Base-by-base conservation (phyloP, 2,329 filamentous ascomycete genomes). In the Diaporthe vexans region DNA sequence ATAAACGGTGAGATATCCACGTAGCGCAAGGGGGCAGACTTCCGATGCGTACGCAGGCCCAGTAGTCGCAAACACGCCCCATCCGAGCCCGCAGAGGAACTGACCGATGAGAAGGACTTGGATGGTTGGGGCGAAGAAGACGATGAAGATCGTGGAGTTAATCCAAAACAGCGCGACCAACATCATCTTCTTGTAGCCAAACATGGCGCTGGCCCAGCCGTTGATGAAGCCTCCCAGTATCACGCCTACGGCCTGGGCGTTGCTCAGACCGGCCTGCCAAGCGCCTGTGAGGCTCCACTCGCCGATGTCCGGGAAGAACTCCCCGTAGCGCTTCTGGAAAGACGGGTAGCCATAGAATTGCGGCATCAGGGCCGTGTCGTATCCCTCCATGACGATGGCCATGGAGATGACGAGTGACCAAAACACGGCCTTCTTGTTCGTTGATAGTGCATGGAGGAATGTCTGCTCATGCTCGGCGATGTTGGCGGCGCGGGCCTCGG, bases 141-240 rank as follows among this genome's bases (percentile, higher is more conserved):
- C 76, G 7, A 84, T 73, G 59, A 82, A 84, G 51, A 87, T 84
- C 67, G 83, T 83, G 1, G 77, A 75, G 10, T 79, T 74, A 83
- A 81, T 48, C 54, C 46, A 54, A 35, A 80, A 73, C 37, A 29
- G 79, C 63, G 56, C 79, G 2, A 75, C 79, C 29, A 86, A 79
- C 76, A 86, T 81, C 1, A 81, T 83, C 76, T 81, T 79, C 26
- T 80, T 77, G 73, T 82, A 82, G 7, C 82, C 82, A 52, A 79
- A 80, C 6, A 78, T 76, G 48, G 86, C 82, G 8, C 83, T 80
- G 21, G 85, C 65, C 67, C 80, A 81, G 17, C 85, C 85, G 65
- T 83, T 85, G 58, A 84, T 71, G 52, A 84, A 78, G 6, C 85
- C 79, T 0, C 86, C 86, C 0, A 86, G n/a, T 10, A 87, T 85